phyloP scores from a whole-genome alignment of 1,284 basidiomycete species.

The Anthracocystis panici-leucophaei region DNA sequence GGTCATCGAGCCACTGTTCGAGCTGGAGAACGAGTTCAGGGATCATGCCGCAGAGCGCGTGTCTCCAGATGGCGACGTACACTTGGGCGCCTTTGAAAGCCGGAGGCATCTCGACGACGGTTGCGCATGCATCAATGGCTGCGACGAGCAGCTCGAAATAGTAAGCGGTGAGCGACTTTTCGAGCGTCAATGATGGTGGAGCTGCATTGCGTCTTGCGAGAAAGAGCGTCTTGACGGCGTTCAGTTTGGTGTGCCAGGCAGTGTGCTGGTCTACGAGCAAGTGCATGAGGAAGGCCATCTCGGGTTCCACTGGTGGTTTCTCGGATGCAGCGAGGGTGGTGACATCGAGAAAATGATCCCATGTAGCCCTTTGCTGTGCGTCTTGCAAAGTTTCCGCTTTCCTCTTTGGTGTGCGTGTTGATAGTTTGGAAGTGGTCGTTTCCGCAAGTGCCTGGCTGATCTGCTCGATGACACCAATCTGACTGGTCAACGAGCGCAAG shows the following conservation, averaged over 20 bases:
- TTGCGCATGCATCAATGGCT: slow-evolving; percentile 42
- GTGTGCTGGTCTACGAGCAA: slow-evolving; percentile 31
- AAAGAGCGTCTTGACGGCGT: slow-evolving; percentile 45
- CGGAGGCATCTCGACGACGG: slow-evolving; percentile 33
- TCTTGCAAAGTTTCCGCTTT: slow-evolving; percentile 34
- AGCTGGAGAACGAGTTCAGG: slow-evolving; percentile 47
- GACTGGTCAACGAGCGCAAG: slow-evolving; percentile 35
- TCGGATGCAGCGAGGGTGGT: slow-evolving; percentile 10
- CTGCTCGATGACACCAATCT: slow-evolving; percentile 43
- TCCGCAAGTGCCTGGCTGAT: slow-evolving; percentile 19
- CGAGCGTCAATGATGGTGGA: slow-evolving; percentile 37
- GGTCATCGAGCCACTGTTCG: slow-evolving; percentile 49
- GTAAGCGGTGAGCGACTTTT: slow-evolving; percentile 45
- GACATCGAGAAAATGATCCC: slow-evolving; percentile 44
- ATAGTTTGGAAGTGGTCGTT: slow-evolving; percentile 4
- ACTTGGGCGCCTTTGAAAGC: slow-evolving; percentile 34
- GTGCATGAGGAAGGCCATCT: slow-evolving; percentile 41
- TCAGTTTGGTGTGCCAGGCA: slow-evolving; percentile 35
- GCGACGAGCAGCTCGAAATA: slow-evolving; percentile 49
- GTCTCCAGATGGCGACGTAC: slow-evolving; percentile 44
- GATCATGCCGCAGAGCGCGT: slow-evolving; percentile 45
- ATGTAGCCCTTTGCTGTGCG: slow-evolving; percentile 35
- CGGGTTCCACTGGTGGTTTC: slow-evolving; percentile 36
- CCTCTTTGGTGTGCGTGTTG: slow-evolving; percentile 4
- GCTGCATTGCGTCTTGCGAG: slow-evolving; percentile 35